Evolutionary conservation across 176 grass and related monocot species (phyloP).

Genomic region (Thalia dealbata): DNA sequence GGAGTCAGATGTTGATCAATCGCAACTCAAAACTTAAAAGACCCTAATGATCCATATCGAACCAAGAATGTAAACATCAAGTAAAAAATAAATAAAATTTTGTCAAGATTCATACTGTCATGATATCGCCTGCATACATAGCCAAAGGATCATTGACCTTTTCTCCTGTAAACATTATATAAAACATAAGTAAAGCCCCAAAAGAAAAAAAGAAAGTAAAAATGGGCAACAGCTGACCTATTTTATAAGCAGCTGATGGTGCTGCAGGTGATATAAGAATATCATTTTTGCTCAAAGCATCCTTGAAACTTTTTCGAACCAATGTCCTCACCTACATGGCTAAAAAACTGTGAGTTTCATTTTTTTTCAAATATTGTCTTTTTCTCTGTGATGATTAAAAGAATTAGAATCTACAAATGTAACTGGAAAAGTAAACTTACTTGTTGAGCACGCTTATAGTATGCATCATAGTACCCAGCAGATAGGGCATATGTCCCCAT

Average conservation of each 20-base stretch:
- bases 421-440: slow-evolving; percentile 27
- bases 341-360: slow-evolving; percentile 7
- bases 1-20: no score
- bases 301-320: slow-evolving; percentile 86
- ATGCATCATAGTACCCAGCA: slow-evolving; percentile 92
- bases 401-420: slow-evolving; percentile 10
- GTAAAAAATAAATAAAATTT: background rate
- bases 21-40: background rate
- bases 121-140: slow-evolving; percentile 91
- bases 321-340: slow-evolving; percentile 82
- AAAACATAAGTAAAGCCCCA: slow-evolving; percentile 8
- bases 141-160: slow-evolving; percentile 92
- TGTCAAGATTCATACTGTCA: slow-evolving; percentile 55
- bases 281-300: slow-evolving; percentile 59
- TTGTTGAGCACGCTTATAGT: slow-evolving; percentile 91
- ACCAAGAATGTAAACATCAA: background rate
- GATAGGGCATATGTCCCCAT: slow-evolving; percentile 97
- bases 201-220: slow-evolving; percentile 4
- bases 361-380: background rate
- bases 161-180: slow-evolving; percentile 49
- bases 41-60: slow-evolving; percentile 8
- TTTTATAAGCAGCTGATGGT: slow-evolving; percentile 89
- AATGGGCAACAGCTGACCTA: slow-evolving; percentile 34
- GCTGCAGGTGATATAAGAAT: slow-evolving; percentile 87
- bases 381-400: background rate